phyloP scores from a whole-genome alignment of 371 early-diverging fungal genomes.

The Basidiobolus meristosporus region DNA sequence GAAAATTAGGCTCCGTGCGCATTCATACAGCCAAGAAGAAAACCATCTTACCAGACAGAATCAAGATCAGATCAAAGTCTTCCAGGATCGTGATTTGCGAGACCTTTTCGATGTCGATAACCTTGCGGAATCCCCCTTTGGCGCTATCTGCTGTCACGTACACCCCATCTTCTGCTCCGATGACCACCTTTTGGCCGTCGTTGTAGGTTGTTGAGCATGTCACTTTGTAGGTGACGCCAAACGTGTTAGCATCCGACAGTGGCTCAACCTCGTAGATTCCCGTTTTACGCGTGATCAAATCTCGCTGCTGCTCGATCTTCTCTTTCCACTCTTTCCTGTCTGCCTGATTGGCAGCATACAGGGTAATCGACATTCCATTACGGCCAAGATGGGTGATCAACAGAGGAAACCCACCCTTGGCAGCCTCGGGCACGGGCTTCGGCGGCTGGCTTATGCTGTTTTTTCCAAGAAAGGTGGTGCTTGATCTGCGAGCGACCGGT shows the following conservation, averaged over 20 bases:
- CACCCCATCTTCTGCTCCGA: conserved; percentile 75
- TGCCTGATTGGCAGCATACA: conserved; percentile 52
- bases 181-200: conserved; percentile 34
- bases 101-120: conserved; percentile 58
- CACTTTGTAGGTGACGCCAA: neutral
- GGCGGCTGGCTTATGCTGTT: conserved; percentile 3
- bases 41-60: conserved; percentile 43
- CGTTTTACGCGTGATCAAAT: conserved; percentile 21
- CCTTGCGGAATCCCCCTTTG: conserved; percentile 14
- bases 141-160: conserved; percentile 23
- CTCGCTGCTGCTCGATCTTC: conserved; percentile 50
- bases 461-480: conserved; percentile 10
- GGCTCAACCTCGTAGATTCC: conserved; percentile 35
- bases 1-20: too few species aligned
- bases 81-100: conserved; percentile 73
- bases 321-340: conserved; percentile 69
- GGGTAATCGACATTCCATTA: conserved; percentile 29
- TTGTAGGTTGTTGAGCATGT: neutral
- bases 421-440: conserved; percentile 8
- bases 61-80: conserved; percentile 44
- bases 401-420: conserved; percentile 33
- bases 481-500: conserved; percentile 7
- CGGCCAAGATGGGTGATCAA: conserved; percentile 59
- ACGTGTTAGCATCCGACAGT: conserved; percentile 10
- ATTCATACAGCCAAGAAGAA: too few species aligned